These are phyloP conservation scores for Diaporthe sp. DNA, from an alignment of 2,329 filamentous ascomycete genomes.

Conservation along the genomic window DNA sequence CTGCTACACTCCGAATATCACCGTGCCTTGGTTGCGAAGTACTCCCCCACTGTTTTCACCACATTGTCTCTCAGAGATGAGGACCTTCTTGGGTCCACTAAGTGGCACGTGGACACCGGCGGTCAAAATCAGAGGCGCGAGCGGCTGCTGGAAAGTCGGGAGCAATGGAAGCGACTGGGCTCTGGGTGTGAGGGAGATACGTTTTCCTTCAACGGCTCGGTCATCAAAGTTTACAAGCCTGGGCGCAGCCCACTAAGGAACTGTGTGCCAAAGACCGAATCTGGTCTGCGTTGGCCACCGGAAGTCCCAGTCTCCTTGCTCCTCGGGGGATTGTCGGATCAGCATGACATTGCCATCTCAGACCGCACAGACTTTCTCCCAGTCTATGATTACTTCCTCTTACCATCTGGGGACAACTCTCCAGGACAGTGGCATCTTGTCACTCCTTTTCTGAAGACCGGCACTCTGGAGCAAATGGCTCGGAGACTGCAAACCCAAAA, in stretches of 20 bases:
- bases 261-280: conserved; percentile 43
- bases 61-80: conserved; percentile 7
- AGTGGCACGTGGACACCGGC: neutral
- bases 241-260: conserved; percentile 48
- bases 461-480: conserved; percentile 45
- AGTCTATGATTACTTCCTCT: conserved; percentile 48
- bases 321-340: conserved; percentile 44
- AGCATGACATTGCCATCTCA: neutral
- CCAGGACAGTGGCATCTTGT: conserved; percentile 46
- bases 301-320: conserved; percentile 49
- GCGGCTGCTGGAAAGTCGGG: conserved; percentile 41
- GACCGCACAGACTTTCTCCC: conserved; percentile 45
- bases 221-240: conserved; percentile 49
- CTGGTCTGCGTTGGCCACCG: conserved; percentile 46
- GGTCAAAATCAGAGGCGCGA: neutral
- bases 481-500: conserved; percentile 41
- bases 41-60: conserved; percentile 21
- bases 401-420: conserved; percentile 28
- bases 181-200: conserved; percentile 48
- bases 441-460: conserved; percentile 45
- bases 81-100: conserved; percentile 5
- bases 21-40: conserved; percentile 27
- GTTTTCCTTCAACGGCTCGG: conserved; percentile 45
- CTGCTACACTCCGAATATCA: conserved; percentile 26
- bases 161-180: conserved; percentile 47